Evolutionary conservation across 2,329 filamentous ascomycete species (phyloP), one percentile per base, ranked within the genome.

Genomic region (Beauveria bassiana): DNA sequence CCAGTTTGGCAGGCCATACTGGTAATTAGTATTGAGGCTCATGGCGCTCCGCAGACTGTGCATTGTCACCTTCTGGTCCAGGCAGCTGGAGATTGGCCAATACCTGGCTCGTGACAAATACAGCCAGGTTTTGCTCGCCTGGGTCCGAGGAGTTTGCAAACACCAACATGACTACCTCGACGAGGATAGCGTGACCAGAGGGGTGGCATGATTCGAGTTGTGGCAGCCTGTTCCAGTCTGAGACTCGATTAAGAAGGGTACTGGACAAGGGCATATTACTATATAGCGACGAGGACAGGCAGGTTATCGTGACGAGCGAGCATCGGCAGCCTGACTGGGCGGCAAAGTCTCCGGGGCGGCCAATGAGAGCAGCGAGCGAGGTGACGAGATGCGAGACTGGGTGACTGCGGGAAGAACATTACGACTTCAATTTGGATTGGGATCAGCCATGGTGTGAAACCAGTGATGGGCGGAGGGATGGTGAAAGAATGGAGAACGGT

Each of bases 311-410:
- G 46, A 28, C 18, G 55, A 20, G 28, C 24, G 45, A 40, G 28
- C 40, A 58, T 49, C 14, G 45, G 40, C 31, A 49, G 31, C 45
- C 50, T 18, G 55, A 45, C 56, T 42, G 56, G 56, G 46, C 34
- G 56, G 56, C 56, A 59, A 59, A 59, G 56, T 50, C 22, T 26
- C 31, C 46, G 31, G 20, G 34, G 46, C 31, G 56, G 12, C 56
- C 56, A 59, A 59, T 59, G 20, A 22, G 56, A 59, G 45, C 14
- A 16, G 5, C 31, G 34, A 22, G 42, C 8, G 45, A 43, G 20
- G 56, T 59, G 56, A 50, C 46, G 56, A 56, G 34, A 9, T 59
- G 46, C 24, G 46, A 40, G 20, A 46, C 6, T 50, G 45, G 46
- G 46, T 43, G 45, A 22, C 34, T 40, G 42, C 26, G 28, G 43